phyloP scores from a whole-genome alignment of 2,329 filamentous ascomycete genomes.

The Colletotrichum simmondsii region DNA sequence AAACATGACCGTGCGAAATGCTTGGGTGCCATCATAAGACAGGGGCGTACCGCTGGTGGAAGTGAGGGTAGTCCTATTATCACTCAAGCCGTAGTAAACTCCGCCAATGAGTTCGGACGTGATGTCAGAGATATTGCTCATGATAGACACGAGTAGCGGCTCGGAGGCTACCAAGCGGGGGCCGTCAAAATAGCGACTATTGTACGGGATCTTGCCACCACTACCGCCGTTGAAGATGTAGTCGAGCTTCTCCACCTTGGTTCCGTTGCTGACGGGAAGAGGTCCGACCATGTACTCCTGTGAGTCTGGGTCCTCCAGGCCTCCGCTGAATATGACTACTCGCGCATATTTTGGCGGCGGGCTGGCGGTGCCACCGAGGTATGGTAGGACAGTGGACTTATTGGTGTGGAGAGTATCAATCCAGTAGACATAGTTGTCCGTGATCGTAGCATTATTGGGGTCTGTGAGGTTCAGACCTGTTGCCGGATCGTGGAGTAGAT shows the following conservation, averaged over 20 bases:
- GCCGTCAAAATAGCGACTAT: conserved; percentile 46
- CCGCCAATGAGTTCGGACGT: conserved; percentile 51
- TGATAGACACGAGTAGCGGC: conserved; percentile 48
- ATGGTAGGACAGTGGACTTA: conserved; percentile 57
- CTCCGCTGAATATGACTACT: conserved; percentile 57
- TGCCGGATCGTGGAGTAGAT: conserved; percentile 51
- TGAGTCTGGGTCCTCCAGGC: conserved; percentile 52
- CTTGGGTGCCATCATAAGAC: conserved; percentile 52
- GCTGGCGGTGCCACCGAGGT: conserved; percentile 48
- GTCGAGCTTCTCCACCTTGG: conserved; percentile 50
- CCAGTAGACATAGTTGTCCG: conserved; percentile 58
- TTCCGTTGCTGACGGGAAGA: conserved; percentile 52
- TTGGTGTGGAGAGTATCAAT: conserved; percentile 60
- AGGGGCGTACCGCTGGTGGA: conserved; percentile 48
- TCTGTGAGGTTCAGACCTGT: conserved; percentile 57
- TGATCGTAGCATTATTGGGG: conserved; percentile 47
- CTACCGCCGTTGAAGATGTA: conserved; percentile 56
- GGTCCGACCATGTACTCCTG: conserved; percentile 63
- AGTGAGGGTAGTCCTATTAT: conserved; percentile 44
- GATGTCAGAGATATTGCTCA: conserved; percentile 58
- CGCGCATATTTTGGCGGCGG: conserved; percentile 55
- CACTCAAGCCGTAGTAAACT: conserved; percentile 44
- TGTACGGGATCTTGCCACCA: conserved; percentile 48
- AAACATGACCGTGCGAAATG: conserved; percentile 54
- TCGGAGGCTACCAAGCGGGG: conserved; percentile 45